Evolutionary conservation across 148 eudicot species (phyloP).

Genomic region (Simmondsia chinensis): DNA sequence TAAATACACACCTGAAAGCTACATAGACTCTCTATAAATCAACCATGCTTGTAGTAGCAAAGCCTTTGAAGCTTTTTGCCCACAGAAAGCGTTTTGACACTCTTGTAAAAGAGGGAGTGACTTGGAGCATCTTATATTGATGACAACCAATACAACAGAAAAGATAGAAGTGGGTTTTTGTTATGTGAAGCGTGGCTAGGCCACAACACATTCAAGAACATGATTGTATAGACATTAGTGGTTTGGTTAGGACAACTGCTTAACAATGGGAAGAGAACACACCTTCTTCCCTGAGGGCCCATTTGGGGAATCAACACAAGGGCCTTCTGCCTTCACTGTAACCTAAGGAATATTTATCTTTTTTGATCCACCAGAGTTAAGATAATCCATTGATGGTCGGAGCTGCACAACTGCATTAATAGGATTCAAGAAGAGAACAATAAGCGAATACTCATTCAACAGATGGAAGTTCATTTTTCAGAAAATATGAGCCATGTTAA

Average conservation of each 20-base stretch:
- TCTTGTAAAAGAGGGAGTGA: too few relatives aligned
- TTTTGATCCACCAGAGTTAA: slow-evolving; percentile 25
- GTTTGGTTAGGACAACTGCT: neutral
- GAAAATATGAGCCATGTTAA: neutral
- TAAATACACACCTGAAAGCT: too few relatives aligned
- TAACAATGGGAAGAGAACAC: neutral
- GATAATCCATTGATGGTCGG: slow-evolving; percentile 67
- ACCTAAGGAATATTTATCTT: slow-evolving; percentile 27
- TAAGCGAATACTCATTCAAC: neutral
- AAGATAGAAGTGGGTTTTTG: too few relatives aligned
- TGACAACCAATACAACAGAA: too few relatives aligned
- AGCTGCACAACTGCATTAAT: slow-evolving; percentile 78
- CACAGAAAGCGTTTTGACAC: too few relatives aligned
- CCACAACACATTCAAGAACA: too few relatives aligned
- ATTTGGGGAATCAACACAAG: slow-evolving; percentile 21
- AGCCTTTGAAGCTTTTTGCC: too few relatives aligned
- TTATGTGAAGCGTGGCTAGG: too few relatives aligned
- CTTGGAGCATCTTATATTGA: too few relatives aligned
- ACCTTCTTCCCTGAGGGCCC: slow-evolving; percentile 57
- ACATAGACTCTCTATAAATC: too few relatives aligned
- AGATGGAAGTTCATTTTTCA: neutral
- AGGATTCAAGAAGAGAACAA: slow-evolving; percentile 45
- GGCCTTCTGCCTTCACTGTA: slow-evolving; percentile 28
- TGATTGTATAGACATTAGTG: too few relatives aligned
- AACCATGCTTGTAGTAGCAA: too few relatives aligned